A percentile compares a stretch with the other conserved stretches of the same genome.
These are phyloP conservation scores for Strobilomyces echinocephalus DNA, from an alignment of 768 basidiomycete species.

Conservation along the genomic window DNA sequence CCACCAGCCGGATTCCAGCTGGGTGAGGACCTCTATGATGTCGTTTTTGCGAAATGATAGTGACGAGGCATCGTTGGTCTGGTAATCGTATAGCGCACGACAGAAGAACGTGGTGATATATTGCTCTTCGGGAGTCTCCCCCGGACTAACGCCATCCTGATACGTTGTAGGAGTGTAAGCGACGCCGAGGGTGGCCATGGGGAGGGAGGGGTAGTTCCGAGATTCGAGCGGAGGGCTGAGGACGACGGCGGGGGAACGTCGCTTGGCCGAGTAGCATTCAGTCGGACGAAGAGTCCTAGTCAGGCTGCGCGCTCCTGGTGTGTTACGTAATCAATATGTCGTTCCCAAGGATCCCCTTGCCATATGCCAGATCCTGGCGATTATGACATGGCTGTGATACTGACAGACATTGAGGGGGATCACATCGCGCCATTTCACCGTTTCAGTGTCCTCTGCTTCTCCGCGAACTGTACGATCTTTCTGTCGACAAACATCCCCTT, in stretches of 20 bases:
- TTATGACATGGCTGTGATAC: neutral
- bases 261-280: conserved; percentile 16
- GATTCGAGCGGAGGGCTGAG: neutral
- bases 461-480: conserved; percentile 93
- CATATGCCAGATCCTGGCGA: conserved; percentile 3
- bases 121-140: conserved; percentile 48
- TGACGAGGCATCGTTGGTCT: conserved; percentile 81
- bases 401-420: no score
- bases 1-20: conserved; percentile 96
- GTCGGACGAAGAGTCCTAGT: conserved; percentile 7
- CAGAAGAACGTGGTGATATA: conserved; percentile 75
- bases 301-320: conserved; percentile 3
- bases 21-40: conserved; percentile 89
- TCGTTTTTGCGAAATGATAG: conserved; percentile 84
- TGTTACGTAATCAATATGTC: conserved; percentile 24
- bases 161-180: conserved; percentile 20
- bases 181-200: conserved; percentile 26
- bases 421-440: conserved; percentile 32
- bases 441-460: conserved; percentile 91
- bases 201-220: neutral
- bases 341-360: conserved; percentile 7
- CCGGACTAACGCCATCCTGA: conserved; percentile 21
- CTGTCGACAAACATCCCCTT: conserved; percentile 95
- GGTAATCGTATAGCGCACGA: conserved; percentile 87
- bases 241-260: conserved; percentile 10